Percentiles rank a stretch among this genome's conserved stretches.
Evolutionary conservation across 2,329 filamentous ascomycete genomes (phyloP).

Genomic region (Penicillium polonicum): DNA sequence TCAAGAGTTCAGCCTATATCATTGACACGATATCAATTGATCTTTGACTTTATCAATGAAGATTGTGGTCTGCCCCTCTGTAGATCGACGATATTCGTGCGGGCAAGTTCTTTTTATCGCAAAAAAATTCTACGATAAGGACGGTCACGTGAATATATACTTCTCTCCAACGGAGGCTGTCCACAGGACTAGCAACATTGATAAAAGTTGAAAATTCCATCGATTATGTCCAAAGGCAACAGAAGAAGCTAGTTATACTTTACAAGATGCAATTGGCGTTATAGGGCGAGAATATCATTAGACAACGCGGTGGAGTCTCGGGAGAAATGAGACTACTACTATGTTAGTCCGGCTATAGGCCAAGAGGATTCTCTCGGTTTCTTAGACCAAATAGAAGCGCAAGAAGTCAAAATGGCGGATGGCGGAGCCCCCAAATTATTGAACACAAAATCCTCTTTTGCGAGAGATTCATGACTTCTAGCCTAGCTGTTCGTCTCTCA

Average conservation of each 20-base stretch:
- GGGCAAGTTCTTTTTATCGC: conserved; percentile 7
- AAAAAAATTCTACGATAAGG: conserved; percentile 6
- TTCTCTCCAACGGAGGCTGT: background rate
- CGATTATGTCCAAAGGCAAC: background rate
- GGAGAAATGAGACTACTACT: background rate
- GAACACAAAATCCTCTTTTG: background rate
- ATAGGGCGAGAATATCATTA: too few species aligned
- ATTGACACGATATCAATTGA: background rate
- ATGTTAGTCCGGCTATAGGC: too few species aligned
- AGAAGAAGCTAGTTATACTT: background rate
- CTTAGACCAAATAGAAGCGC: too few species aligned
- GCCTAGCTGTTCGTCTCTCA: background rate
- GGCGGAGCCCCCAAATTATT: too few species aligned
- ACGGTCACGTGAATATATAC: conserved; percentile 1
- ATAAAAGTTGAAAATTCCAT: background rate
- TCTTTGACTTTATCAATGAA: background rate
- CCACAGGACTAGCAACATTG: background rate
- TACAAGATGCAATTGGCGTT: background rate
- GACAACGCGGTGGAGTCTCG: background rate
- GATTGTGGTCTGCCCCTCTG: conserved; percentile 6
- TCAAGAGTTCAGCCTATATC: background rate
- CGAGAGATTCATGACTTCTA: background rate
- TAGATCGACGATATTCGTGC: conserved; percentile 5
- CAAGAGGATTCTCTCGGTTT: too few species aligned
- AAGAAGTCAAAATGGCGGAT: too few species aligned